A percentile compares a stretch with the other conserved stretches of the same genome.
These are phyloP conservation scores for Candida peoriensis DNA, from an alignment of 805 yeast species.

Conservation along the genomic window DNA sequence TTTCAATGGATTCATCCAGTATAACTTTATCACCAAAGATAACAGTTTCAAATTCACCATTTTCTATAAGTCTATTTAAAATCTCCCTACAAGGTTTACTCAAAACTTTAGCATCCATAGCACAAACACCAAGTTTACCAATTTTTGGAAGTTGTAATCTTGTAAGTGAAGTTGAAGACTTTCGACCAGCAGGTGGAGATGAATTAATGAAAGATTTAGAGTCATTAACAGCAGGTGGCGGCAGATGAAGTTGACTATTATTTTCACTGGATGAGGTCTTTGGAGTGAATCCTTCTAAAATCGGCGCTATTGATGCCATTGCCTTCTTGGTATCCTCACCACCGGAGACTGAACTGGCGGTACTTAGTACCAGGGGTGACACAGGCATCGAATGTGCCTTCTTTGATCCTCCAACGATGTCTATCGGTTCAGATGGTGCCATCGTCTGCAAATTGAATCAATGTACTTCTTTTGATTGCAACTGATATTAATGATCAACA, in stretches of 20 bases:
- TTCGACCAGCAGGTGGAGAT: conserved; percentile 15
- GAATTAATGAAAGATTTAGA: conserved; percentile 3
- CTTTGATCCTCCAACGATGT: conserved; percentile 12
- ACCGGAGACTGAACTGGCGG: conserved; percentile 9
- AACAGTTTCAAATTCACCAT: conserved; percentile 94
- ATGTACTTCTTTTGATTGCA: too few species aligned
- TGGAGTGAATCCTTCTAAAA: conserved; percentile 67
- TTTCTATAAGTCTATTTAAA: conserved; percentile 77
- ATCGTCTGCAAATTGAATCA: too few species aligned
- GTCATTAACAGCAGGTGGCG: conserved; percentile 18
- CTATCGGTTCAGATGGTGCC: conserved; percentile 21
- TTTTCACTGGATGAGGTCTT: conserved; percentile 55
- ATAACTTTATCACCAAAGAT: conserved; percentile 97
- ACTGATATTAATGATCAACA: too few species aligned
- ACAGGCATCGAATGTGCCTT: conserved; percentile 18
- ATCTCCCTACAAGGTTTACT: conserved; percentile 94
- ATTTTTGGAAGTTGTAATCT: conserved; percentile 56
- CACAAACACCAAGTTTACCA: conserved; percentile 97
- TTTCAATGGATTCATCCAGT: conserved; percentile 85
- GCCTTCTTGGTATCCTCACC: conserved; percentile 44
- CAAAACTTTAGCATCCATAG: conserved; percentile 95
- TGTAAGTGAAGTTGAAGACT: conserved; percentile 7
- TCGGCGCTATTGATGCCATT: conserved; percentile 77
- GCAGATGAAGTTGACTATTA: conserved; percentile 23
- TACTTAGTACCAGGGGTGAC: conserved; percentile 27